phyloP scores from a whole-genome alignment of 805 yeast genomes.

The Deakozyma indianensis region DNA sequence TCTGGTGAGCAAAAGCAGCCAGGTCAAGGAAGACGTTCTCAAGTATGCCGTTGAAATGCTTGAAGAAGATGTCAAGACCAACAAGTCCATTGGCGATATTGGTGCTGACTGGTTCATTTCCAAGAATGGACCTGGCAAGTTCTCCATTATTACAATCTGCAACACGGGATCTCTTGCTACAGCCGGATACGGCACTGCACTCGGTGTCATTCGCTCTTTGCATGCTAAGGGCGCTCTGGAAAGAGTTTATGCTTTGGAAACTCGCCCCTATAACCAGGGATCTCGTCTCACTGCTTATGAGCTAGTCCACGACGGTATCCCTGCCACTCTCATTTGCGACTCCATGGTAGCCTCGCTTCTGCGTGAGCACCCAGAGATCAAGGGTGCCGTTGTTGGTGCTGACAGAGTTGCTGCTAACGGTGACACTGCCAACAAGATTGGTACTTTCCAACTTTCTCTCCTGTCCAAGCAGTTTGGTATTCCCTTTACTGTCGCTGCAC shows the following conservation, averaged over 20 bases:
- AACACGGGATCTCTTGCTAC: slow-evolving; percentile 96
- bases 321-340: slow-evolving; percentile 80
- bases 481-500: slow-evolving; percentile 89
- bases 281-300: slow-evolving; percentile 88
- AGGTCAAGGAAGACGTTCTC: slow-evolving; percentile 19
- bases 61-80: slow-evolving; percentile 67
- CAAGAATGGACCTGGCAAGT: slow-evolving; percentile 31
- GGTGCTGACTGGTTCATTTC: slow-evolving; percentile 55
- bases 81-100: slow-evolving; percentile 60
- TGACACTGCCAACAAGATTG: slow-evolving; percentile 92
- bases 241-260: slow-evolving; percentile 78
- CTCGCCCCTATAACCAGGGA: slow-evolving; percentile 95
- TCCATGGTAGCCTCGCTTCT: slow-evolving; percentile 79
- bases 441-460: slow-evolving; percentile 78
- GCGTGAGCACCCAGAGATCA: slow-evolving; percentile 48
- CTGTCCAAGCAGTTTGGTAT: slow-evolving; percentile 55
- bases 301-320: slow-evolving; percentile 69
- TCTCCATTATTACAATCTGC: slow-evolving; percentile 81
- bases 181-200: slow-evolving; percentile 94
- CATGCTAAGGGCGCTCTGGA: slow-evolving; percentile 36
- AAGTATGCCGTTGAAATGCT: slow-evolving; percentile 34
- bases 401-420: slow-evolving; percentile 89
- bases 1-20: slow-evolving; percentile 10
- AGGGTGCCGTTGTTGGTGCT: slow-evolving; percentile 86
- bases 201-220: slow-evolving; percentile 77